A percentile compares a stretch with the other conserved stretches of the same genome.
These are phyloP conservation scores for Aechmea fasciata DNA, from an alignment of 176 grass and related monocot genomes.

Conservation along the genomic window DNA sequence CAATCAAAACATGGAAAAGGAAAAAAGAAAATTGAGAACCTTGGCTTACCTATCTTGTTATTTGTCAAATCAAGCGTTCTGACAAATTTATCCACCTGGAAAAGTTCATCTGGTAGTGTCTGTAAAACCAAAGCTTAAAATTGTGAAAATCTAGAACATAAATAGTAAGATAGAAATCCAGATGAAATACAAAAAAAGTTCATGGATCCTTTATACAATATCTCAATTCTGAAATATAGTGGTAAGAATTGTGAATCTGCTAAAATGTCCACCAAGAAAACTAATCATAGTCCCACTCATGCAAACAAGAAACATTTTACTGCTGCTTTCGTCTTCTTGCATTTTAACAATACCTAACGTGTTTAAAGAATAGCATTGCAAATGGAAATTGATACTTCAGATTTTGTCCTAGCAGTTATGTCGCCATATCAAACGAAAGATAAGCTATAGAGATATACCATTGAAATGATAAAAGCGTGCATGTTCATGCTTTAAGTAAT, in stretches of 20 bases:
- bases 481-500: too few species aligned
- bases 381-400: not conserved
- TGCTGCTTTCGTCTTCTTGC: not conserved
- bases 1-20: too few species aligned
- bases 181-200: not conserved
- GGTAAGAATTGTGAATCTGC: not conserved
- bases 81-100: constrained; percentile 67
- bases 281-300: not conserved
- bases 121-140: not conserved
- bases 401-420: not conserved
- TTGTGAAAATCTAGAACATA: not conserved
- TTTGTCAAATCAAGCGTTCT: constrained; percentile 96
- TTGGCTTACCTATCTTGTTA: constrained; percentile 75
- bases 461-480: too few species aligned
- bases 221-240: not conserved
- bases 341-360: not conserved
- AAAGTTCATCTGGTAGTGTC: constrained; percentile 65
- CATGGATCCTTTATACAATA: not conserved
- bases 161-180: not conserved
- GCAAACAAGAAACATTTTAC: not conserved
- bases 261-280: not conserved
- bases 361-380: not conserved
- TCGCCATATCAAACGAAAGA: too few species aligned
- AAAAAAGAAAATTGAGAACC: not conserved
- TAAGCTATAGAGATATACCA: too few species aligned